Conservation (phyloP, 768 basidiomycete genomes). For the Xerocomellus chrysenteron region DNA sequence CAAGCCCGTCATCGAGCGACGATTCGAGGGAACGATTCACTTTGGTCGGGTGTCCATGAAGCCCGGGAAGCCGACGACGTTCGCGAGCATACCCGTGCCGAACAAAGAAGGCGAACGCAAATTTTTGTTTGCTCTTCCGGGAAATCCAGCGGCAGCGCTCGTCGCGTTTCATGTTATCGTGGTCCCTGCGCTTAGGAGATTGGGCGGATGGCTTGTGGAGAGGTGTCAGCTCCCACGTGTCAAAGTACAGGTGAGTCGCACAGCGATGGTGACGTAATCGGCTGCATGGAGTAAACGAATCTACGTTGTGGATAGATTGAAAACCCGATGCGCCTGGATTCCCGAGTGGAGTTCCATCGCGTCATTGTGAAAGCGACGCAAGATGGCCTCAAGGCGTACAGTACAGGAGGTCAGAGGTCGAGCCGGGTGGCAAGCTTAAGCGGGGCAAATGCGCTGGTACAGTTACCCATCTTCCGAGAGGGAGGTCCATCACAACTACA, state of each 20-base stretch:
- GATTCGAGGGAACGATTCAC: conserved; percentile 73
- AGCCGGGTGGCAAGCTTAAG: conserved; percentile 78
- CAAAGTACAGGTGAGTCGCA: conserved; percentile 54
- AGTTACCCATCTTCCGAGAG: conserved; percentile 51
- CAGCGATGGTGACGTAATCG: neutral
- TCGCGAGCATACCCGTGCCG: conserved; percentile 66
- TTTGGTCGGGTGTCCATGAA: conserved; percentile 86
- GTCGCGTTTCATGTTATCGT: conserved; percentile 87
- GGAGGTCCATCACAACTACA: conserved; percentile 40
- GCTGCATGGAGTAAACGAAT: neutral
- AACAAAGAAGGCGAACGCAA: conserved; percentile 40
- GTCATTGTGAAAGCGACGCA: conserved; percentile 51
- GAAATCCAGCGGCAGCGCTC: conserved; percentile 86
- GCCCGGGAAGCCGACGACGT: conserved; percentile 88
- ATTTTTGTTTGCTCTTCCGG: conserved; percentile 81
- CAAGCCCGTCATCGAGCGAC: conserved; percentile 84
- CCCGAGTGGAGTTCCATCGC: conserved; percentile 82
- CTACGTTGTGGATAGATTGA: conserved; percentile 43
- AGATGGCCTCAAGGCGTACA: conserved; percentile 60
- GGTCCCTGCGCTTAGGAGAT: conserved; percentile 68
- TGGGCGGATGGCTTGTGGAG: conserved; percentile 65
- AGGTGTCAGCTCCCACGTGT: conserved; percentile 60
- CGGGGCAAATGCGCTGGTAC: conserved; percentile 77
- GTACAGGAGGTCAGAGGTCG: conserved; percentile 86
- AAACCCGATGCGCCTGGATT: conserved; percentile 63